A percentile compares a stretch with the other conserved stretches of the same genome.
Evolutionary conservation across 768 basidiomycete genomes (phyloP).

Genomic region (Porpolomopsis calyptriformis): DNA sequence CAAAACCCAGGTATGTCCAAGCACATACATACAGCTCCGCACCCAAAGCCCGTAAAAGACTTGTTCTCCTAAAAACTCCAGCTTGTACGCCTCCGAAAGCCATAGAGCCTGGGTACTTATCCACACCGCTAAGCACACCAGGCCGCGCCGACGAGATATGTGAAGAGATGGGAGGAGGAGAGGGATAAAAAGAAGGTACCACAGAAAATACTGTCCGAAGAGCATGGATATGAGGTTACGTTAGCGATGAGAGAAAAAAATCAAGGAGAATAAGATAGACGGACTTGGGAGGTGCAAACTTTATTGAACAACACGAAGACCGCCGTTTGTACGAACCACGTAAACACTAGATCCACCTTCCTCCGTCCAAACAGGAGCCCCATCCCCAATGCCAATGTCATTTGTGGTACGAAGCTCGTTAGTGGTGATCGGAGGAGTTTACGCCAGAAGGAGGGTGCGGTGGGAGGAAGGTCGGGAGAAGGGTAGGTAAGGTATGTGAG

Average conservation of each 20-base stretch:
- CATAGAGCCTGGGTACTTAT: slow-evolving; percentile 72
- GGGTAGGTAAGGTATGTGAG: slow-evolving; percentile 85
- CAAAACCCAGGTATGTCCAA: slow-evolving; percentile 74
- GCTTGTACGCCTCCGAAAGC: slow-evolving; percentile 81
- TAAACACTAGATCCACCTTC: slow-evolving; percentile 55
- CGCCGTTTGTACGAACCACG: slow-evolving; percentile 88
- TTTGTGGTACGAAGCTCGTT: slow-evolving; percentile 77
- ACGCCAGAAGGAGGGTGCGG: slow-evolving; percentile 24
- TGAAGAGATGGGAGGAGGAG: slow-evolving; percentile 60
- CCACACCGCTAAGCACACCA: slow-evolving; percentile 51
- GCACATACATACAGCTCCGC: slow-evolving; percentile 62
- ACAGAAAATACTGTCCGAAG: slow-evolving; percentile 76
- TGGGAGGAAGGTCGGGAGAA: slow-evolving; percentile 12
- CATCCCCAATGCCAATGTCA: slow-evolving; percentile 55
- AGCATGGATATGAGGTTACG: not conserved
- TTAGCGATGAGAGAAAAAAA: slow-evolving; percentile 1
- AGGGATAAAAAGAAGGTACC: slow-evolving; percentile 88
- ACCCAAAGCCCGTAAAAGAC: slow-evolving; percentile 74
- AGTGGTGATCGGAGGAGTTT: slow-evolving; percentile 58
- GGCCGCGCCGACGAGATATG: slow-evolving; percentile 34
- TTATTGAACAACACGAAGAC: slow-evolving; percentile 95
- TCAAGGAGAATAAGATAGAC: slow-evolving; percentile 7
- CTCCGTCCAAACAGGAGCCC: slow-evolving; percentile 63
- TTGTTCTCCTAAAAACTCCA: slow-evolving; percentile 76
- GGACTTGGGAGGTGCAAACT: slow-evolving; percentile 93